These are phyloP conservation scores for Nevesoporus exiguus DNA, from an alignment of 768 basidiomycete genomes.

Conservation along the genomic window DNA sequence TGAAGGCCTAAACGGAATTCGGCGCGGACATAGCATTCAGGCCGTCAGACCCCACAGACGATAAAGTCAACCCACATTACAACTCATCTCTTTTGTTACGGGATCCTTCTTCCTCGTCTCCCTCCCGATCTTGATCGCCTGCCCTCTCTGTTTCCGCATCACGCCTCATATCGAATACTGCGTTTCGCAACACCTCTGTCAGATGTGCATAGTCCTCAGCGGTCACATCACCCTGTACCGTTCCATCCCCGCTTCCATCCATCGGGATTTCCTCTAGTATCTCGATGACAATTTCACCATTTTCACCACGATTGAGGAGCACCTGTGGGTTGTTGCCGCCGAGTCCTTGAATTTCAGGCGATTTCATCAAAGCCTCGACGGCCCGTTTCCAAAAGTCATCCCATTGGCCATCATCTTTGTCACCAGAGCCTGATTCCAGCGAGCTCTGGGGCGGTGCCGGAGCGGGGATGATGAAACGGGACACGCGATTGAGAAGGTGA, in stretches of 20 bases:
- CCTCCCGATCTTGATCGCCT: conserved; percentile 22
- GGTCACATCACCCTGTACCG: conserved; percentile 29
- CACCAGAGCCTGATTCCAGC: conserved; percentile 12
- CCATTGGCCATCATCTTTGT: conserved; percentile 17
- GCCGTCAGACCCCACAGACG: conserved; percentile 10
- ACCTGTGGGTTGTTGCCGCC: conserved; percentile 34
- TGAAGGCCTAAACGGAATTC: conserved; percentile 7
- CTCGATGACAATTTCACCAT: conserved; percentile 42
- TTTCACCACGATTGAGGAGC: conserved; percentile 40
- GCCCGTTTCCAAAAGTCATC: conserved; percentile 29
- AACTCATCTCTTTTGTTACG: conserved; percentile 31
- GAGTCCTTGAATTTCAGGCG: conserved; percentile 29
- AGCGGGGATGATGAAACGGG: conserved; percentile 43
- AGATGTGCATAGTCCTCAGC: conserved; percentile 42
- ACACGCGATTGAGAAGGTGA: conserved; percentile 47
- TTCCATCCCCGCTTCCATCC: conserved; percentile 27
- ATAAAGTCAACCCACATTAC: conserved; percentile 27
- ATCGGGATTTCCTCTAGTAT: conserved; percentile 44
- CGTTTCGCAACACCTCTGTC: conserved; percentile 49
- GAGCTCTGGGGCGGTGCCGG: conserved; percentile 18
- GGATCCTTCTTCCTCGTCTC: conserved; percentile 33
- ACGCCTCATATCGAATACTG: conserved; percentile 47
- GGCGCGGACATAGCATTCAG: conserved; percentile 15
- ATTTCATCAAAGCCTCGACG: conserved; percentile 28
- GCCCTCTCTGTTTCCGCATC: conserved; percentile 26